Percentiles rank a stretch among this genome's conserved stretches.
Conservation (phyloP, 2,329 filamentous ascomycete species). For the Diaporthe vexans region DNA sequence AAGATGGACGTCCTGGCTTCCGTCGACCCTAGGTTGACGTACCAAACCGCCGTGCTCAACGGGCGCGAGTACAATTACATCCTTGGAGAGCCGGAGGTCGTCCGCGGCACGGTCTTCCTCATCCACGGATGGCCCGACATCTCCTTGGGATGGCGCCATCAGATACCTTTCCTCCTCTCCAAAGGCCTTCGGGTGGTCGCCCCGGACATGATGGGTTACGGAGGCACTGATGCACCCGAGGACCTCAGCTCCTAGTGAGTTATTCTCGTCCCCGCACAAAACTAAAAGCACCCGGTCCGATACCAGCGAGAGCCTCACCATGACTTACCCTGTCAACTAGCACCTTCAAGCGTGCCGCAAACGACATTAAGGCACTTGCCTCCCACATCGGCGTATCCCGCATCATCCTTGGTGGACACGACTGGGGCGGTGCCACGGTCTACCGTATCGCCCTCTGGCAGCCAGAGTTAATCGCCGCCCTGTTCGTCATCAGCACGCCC, state of each 20-base stretch:
- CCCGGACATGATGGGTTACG: conserved; percentile 90
- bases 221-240: conserved; percentile 77
- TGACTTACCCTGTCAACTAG: neutral
- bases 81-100: conserved; percentile 60
- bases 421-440: conserved; percentile 88
- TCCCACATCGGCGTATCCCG: conserved; percentile 44
- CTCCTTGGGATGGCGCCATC: conserved; percentile 87
- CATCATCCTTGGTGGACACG: conserved; percentile 90
- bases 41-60: conserved; percentile 73
- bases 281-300: no score
- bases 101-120: conserved; percentile 51
- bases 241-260: conserved; percentile 70
- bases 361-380: conserved; percentile 74
- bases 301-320: neutral
- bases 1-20: neutral
- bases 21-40: conserved; percentile 57
- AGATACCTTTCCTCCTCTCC: conserved; percentile 82
- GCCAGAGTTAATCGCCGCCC: conserved; percentile 77
- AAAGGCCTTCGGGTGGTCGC: conserved; percentile 84
- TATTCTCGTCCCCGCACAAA: neutral
- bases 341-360: conserved; percentile 76
- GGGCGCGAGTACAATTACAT: conserved; percentile 79
- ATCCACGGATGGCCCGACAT: conserved; percentile 88
- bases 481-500: conserved; percentile 87
- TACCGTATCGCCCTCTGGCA: conserved; percentile 83